phyloP scores from a whole-genome alignment of 371 early-diverging fungal genomes.

The Haplosporangium sp. region DNA sequence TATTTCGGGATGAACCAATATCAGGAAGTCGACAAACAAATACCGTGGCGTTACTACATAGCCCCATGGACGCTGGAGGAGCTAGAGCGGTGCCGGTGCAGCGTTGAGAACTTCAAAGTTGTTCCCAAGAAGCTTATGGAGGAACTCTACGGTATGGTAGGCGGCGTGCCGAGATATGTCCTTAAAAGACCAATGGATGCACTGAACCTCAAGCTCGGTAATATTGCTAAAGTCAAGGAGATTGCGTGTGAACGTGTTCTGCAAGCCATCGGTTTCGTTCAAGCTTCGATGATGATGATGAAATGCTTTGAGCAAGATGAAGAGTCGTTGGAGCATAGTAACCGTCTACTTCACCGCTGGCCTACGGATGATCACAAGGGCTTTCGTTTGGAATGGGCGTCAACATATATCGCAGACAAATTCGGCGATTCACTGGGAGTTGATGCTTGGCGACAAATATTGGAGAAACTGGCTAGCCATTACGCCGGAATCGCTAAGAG shows the following conservation, averaged over 20 bases:
- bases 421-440: constrained; percentile 3
- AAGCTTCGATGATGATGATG: constrained; percentile 18
- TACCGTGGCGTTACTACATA: constrained; percentile 29
- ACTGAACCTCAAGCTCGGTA: background rate
- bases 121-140: constrained; percentile 19
- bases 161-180: constrained; percentile 50
- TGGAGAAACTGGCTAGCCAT: constrained; percentile 8
- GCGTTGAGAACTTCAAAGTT: constrained; percentile 7
- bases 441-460: constrained; percentile 4
- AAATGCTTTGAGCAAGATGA: constrained; percentile 17
- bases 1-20: constrained; percentile 12
- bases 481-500: background rate
- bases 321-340: constrained; percentile 8
- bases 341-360: constrained; percentile 32
- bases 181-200: constrained; percentile 17
- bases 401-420: constrained; percentile 8
- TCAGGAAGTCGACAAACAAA: constrained; percentile 21
- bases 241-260: constrained; percentile 14
- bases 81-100: constrained; percentile 11
- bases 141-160: constrained; percentile 17
- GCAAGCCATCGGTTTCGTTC: constrained; percentile 17
- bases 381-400: constrained; percentile 23
- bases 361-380: constrained; percentile 11
- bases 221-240: constrained; percentile 5
- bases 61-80: constrained; percentile 43